Evolutionary conservation across 768 basidiomycete species (phyloP).

Genomic region (Termitomyces heimii): DNA sequence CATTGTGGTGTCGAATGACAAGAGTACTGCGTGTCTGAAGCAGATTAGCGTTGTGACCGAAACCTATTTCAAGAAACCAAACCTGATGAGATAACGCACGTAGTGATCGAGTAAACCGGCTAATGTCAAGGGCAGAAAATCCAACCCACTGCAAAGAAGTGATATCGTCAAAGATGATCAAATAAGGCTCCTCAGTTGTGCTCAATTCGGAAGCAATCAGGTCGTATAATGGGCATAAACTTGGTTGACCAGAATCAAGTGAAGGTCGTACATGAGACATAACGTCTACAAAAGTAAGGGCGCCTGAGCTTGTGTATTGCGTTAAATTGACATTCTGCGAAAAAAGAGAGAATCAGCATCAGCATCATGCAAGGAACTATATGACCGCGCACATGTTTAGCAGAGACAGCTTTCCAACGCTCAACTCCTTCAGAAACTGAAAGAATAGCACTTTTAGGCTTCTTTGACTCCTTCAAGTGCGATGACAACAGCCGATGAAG

Average conservation of each 20-base stretch:
- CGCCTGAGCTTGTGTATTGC: conserved; percentile 28
- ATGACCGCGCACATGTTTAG: conserved; percentile 50
- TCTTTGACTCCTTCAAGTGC: conserved; percentile 42
- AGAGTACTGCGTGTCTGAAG: conserved; percentile 48
- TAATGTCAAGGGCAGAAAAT: conserved; percentile 41
- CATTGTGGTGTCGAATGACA: conserved; percentile 59
- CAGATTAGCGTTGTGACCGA: not conserved
- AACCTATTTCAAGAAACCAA: not conserved
- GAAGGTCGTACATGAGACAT: conserved; percentile 26
- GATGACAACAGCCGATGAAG: conserved; percentile 48
- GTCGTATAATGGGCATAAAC: conserved; percentile 30
- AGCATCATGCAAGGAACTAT: not conserved
- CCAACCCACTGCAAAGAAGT: conserved; percentile 71
- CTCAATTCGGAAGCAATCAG: conserved; percentile 23
- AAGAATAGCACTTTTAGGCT: conserved; percentile 39
- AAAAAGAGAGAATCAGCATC: not conserved
- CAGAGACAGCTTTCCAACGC: conserved; percentile 58
- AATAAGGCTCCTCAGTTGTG: conserved; percentile 8
- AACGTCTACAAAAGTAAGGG: conserved; percentile 52
- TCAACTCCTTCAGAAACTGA: conserved; percentile 51
- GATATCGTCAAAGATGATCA: conserved; percentile 71
- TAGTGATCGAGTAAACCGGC: conserved; percentile 56
- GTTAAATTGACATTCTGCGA: conserved; percentile 33
- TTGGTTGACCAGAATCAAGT: conserved; percentile 15
- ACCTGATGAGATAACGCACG: conserved; percentile 53